Evolutionary conservation across 139 green algal species (phyloP), one percentile per base, ranked within the genome.

Genomic region (Monoraphidium neglectum): DNA sequence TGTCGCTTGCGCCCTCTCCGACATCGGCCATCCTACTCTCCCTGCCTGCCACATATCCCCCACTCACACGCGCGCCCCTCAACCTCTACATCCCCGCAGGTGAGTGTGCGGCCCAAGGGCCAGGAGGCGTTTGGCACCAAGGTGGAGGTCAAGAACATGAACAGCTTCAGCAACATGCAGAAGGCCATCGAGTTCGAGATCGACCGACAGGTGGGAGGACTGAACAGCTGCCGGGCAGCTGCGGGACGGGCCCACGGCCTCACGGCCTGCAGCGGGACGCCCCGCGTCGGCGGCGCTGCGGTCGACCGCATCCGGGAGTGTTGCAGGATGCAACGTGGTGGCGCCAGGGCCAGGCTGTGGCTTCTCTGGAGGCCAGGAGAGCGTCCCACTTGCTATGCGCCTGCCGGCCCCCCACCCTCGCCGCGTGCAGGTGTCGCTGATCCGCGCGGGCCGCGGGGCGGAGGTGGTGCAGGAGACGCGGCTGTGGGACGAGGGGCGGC

Each of bases 91-190:
- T 8, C 43, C 8, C 12, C 43, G 43, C 43, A 51, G 43, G 43
- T 51, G 46, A 94, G 86, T 24, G 92, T 97, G 66, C 77, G 91
- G 23, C 85, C 79, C 4, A 70, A 74, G 57, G 83, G 89, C 61
- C 18, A 53, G 56, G 36, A 74, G 13, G 21, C 43, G 37, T 92
- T 98, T 71, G 96, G 96, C 47, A 99, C 95, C 60, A 98, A 98
- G 73, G 95, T 99, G 74, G 96, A 99, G 82, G 87, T 99, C 68
- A 99, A 99, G 82, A 99, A 99, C 88, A 97, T 99, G 93, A 99
- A 99, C 90, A 93, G 81, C 46, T 99, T 99, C 83, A 88, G 74
- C 74, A 94, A 94, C 76, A 98, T 99, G 89, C 89, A 96, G 75
- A 92, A 92, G 40, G 73, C 73, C 26, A 79, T 79, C 40, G 73